These are phyloP conservation scores for Dorcoceras hygrometricum DNA, from an alignment of 257 asterid species.

Conservation along the genomic window DNA sequence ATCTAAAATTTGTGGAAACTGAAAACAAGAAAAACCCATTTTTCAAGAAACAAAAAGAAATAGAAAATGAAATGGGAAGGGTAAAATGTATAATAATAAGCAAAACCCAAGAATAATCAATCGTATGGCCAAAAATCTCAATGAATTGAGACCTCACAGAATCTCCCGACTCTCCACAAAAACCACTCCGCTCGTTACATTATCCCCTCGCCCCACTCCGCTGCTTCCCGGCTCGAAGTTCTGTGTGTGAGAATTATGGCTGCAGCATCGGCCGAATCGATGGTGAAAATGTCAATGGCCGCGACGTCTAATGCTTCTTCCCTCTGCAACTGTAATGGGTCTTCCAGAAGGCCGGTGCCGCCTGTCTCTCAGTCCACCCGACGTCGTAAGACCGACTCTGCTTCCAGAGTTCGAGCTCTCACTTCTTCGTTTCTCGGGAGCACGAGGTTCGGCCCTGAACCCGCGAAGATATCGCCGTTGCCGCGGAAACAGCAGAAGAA, in stretches of 20 bases:
- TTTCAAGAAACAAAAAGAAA: no score
- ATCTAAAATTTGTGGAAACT: no score
- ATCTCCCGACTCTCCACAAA: background rate
- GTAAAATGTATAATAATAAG: no score
- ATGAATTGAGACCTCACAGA: background rate
- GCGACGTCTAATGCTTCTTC: constrained; percentile 52
- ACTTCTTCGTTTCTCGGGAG: constrained; percentile 59
- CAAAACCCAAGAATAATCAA: no score
- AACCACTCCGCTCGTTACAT: background rate
- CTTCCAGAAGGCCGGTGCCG: constrained; percentile 50
- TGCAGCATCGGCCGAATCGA: constrained; percentile 50
- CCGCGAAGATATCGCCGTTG: constrained; percentile 34
- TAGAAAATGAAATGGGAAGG: no score
- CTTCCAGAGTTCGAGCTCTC: constrained; percentile 40
- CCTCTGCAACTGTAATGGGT: constrained; percentile 65
- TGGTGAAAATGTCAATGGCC: constrained; percentile 48
- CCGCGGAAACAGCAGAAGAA: constrained; percentile 36
- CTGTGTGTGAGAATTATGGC: constrained; percentile 45
- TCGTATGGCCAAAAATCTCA: background rate
- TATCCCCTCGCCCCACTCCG: background rate
- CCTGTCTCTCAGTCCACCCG: constrained; percentile 41
- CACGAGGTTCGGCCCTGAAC: constrained; percentile 33
- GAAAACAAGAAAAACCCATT: no score
- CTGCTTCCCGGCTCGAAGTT: no score
- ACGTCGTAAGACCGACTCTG: constrained; percentile 35